Conservation (phyloP, 1,284 basidiomycete genomes). For the Ceratobasidium papillatum region DNA sequence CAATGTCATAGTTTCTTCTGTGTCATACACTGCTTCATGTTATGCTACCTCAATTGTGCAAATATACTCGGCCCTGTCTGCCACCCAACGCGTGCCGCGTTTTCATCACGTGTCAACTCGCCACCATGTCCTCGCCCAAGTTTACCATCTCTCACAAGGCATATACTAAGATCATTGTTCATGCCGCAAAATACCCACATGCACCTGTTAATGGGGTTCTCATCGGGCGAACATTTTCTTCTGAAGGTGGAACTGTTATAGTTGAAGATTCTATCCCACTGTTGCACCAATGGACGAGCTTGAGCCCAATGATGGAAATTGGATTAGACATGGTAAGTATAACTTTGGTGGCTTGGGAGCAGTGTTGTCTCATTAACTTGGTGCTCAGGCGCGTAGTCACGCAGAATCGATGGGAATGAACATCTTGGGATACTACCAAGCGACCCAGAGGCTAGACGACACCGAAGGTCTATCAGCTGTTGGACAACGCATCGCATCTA, state of each 20-base stretch:
- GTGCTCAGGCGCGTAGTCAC: slow-evolving; percentile 62
- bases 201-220: slow-evolving; percentile 72
- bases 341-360: neutral
- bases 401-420: slow-evolving; percentile 60
- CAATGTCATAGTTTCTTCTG: neutral
- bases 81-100: neutral
- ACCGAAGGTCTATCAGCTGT: slow-evolving; percentile 67
- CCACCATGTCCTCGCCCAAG: slow-evolving; percentile 51
- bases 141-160: slow-evolving; percentile 64
- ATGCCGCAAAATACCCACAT: slow-evolving; percentile 77
- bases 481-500: slow-evolving; percentile 66
- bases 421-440: slow-evolving; percentile 78
- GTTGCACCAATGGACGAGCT: slow-evolving; percentile 78
- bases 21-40: neutral
- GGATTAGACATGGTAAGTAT: slow-evolving; percentile 72
- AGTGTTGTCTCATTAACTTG: neutral
- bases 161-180: slow-evolving; percentile 72
- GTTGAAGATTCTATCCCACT: slow-evolving; percentile 71
- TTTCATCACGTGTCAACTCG: slow-evolving; percentile 29
- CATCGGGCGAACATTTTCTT: slow-evolving; percentile 57
- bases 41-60: neutral
- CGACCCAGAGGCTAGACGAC: slow-evolving; percentile 63
- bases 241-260: slow-evolving; percentile 56
- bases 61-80: neutral
- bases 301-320: slow-evolving; percentile 82